Evolutionary conservation across 2,329 filamentous ascomycete genomes (phyloP), one percentile per base, ranked within the genome.

Genomic region (Neofusicoccum parvum): DNA sequence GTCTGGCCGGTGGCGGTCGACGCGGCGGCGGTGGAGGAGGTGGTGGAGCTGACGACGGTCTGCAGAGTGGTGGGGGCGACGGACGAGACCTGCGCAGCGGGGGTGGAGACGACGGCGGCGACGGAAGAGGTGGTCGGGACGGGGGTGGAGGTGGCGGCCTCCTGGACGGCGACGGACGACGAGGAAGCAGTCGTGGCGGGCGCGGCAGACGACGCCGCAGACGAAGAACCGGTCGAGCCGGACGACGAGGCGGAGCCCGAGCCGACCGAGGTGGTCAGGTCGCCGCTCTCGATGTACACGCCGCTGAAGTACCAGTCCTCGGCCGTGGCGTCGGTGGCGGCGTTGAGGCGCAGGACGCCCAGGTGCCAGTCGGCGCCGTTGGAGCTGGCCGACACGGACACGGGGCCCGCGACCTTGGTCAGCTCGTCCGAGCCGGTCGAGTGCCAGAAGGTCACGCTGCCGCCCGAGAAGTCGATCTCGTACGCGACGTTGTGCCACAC

Each of bases 401-500:
- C 83, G 1, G 88, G 86, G 4, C 83, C 82, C 5, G 88, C 88
- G 1, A 85, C 85, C 73, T 86, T 83, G 65, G 78, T 82, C 23
- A 92, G 79, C 17, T 84, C 78, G 45, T 84, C 82, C n/a, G 81
- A 79, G 41, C 88, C 89, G n/a, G 86, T 88, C 0, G 88, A 90
- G 76, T 91, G 88, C 85, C 88, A 92, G 77, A 92, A 87, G 14
- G 85, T 85, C 36, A 92, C 88, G 6, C 83, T 86, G 69, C 83
- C 80, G 48, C 81, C 83, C 15, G 76, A 77, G 71, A 92, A 92
- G 79, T 92, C 85, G 67, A 91, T 90, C 74, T 88, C 88, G 72
- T 91, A 92, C 51, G 89, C 90, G 71, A 91, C 83, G 74, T 92
- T 92, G 75, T 92, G 89, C 90, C 90, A 92, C 14, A 88, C 85